Evolutionary conservation across 2,329 filamentous ascomycete genomes (phyloP).

Genomic region (Gliomastix tumulicola): DNA sequence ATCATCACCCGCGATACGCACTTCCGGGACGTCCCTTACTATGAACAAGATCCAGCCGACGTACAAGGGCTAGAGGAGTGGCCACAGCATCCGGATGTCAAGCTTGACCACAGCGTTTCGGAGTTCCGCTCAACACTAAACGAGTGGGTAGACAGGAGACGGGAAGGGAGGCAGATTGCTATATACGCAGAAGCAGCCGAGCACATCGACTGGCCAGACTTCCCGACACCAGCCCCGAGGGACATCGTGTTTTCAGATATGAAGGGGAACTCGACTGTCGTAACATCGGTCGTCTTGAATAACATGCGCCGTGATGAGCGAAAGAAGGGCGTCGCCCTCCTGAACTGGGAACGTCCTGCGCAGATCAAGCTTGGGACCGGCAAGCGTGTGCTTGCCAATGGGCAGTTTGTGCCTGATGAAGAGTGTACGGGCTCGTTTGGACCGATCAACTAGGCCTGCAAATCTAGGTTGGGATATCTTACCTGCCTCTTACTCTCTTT

Average conservation of each 20-base stretch:
- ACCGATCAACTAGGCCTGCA: no score
- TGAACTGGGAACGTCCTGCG: background rate
- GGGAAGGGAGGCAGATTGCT: background rate
- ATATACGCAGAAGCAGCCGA: background rate
- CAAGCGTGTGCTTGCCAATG: background rate
- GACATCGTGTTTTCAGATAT: no score
- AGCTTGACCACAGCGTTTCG: conserved; percentile 13
- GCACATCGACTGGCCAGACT: background rate
- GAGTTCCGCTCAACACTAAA: background rate
- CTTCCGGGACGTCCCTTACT: conserved; percentile 11
- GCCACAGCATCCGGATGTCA: conserved; percentile 20
- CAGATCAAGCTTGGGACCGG: background rate
- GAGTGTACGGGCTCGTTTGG: no score
- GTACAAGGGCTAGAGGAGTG: conserved; percentile 16
- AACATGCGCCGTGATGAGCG: no score
- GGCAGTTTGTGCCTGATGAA: no score
- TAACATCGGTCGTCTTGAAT: no score
- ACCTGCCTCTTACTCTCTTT: no score
- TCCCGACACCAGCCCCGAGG: background rate
- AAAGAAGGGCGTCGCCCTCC: no score
- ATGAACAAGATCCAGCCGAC: conserved; percentile 7
- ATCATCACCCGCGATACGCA: conserved; percentile 21
- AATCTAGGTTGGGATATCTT: no score
- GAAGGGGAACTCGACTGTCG: no score
- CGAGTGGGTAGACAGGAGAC: background rate